Base-by-base conservation (phyloP, 2,329 filamentous ascomycete genomes). In the Leptographium flavum region DNA sequence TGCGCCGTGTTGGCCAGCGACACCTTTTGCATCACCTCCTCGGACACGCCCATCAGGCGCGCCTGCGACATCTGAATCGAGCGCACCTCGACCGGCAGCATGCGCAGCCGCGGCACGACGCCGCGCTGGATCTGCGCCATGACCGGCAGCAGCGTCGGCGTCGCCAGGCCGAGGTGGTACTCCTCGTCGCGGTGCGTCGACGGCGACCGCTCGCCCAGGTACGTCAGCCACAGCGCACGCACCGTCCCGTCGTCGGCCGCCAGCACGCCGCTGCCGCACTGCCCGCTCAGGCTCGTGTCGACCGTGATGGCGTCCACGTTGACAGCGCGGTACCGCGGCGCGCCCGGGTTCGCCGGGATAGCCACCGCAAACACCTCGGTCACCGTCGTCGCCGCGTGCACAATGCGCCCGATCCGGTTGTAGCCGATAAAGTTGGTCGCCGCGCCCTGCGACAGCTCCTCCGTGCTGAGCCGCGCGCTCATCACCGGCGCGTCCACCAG, bases 371-470 rank as follows among this genome's bases (percentile, higher is more conserved):
- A 96, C 57, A 98, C 93, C 60, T 98, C 92, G 1, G 93, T 98
- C 14, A 98, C 87, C 0, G 83, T 87, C 0, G 92, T 96, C 55
- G 94, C 87, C 5, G 87, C 85, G 54, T 95, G 86, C 4, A 96
- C 90, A 35, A 95, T 86, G 31, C 90, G 79, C 49, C 90, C 82
- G 53, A 95, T 96, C 53, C 93, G 81, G 59, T 98, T 98, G 68
- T 94, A 93, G n/a, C 92, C 93, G 51, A 98, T 83, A 63, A 98
- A 98, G 53, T 94, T 88, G 0, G 88, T 95, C 47, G 90, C 83
- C 41, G 88, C 86, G 31, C 92, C 92, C 66, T 96, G 92, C 43
- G 87, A 88, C 59, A 96, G 87, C 55, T 80, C 79, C 46, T 85
- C 78, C 6, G 71, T 79, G 56, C 87, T 87, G 42, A 98, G 73